Percentiles rank a stretch among this genome's conserved stretches.
Evolutionary conservation across 306 rosid genomes (phyloP).

Genomic region (Prunus salicina): DNA sequence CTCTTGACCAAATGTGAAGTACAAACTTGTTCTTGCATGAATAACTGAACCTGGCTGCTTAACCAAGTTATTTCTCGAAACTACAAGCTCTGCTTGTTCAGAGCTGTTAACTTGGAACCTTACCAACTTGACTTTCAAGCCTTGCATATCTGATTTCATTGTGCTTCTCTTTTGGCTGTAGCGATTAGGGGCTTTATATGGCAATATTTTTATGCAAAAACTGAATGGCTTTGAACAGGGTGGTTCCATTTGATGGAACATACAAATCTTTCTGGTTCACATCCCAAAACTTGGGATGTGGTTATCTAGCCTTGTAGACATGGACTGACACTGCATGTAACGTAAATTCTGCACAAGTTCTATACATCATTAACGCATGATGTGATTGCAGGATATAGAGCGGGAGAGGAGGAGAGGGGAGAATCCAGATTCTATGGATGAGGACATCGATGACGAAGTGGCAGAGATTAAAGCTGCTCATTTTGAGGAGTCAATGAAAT

Average conservation of each 20-base stretch:
- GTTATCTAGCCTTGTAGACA: not conserved
- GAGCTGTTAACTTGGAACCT: not conserved
- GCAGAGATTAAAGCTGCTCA: conserved; percentile 52
- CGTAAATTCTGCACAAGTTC: not conserved
- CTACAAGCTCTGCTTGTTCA: not conserved
- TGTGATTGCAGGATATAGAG: conserved; percentile 45
- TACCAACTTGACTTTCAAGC: not conserved
- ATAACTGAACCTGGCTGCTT: not conserved
- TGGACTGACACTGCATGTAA: not conserved
- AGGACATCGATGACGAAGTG: conserved; percentile 43
- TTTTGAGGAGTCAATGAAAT: conserved; percentile 60
- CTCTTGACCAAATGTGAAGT: not conserved
- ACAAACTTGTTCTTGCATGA: not conserved
- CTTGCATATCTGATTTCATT: not conserved
- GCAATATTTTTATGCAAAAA: not conserved
- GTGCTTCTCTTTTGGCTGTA: not conserved
- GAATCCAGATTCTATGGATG: conserved; percentile 56
- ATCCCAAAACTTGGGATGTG: not conserved
- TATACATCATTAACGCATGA: not conserved
- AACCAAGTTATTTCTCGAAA: not conserved
- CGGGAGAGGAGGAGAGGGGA: conserved; percentile 43
- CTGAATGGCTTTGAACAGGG: not conserved
- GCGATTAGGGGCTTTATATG: not conserved
- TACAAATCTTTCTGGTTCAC: not conserved
- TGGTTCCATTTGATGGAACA: not conserved